Evolutionary conservation across 2,329 filamentous ascomycete species (phyloP), one percentile per base, ranked within the genome.

Genomic region (Aspergillus melleus): DNA sequence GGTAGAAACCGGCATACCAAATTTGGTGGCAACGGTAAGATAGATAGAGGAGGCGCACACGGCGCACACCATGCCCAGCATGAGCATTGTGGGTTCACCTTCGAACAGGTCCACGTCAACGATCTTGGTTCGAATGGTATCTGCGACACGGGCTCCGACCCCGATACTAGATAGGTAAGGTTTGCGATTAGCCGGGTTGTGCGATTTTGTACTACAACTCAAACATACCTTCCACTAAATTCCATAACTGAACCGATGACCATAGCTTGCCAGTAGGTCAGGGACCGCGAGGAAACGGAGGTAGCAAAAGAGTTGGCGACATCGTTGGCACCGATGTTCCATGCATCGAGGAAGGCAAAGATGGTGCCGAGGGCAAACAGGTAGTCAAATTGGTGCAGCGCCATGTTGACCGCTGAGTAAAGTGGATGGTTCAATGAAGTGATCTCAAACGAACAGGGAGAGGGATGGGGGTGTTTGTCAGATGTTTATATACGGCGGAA

Each of bases 311-410:
- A 66, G 57, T 66, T 66, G 60, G 64, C 64, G 14, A 61, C 62
- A 64, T 66, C 64, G 30, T 66, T 66, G 58, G 64, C 64, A 26
- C 64, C 64, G 11, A 66, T 66, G 36, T 66, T 66, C 60, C 60
- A 66, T 4, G 64, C 64, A 49, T 66, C 64, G 2, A 66, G 64
- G 32, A 66, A 66, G 8, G 64, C 61, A 54, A 66, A 66, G n/a
- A 66, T 66, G 20, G 64, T 66, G 46, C 64, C 64, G 6, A 66
- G 30, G 46, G 64, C 64, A 47, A 66, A 59, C 14, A 66, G 58
- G 39, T 64, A 64, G 52, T 66, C 64, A 54, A 55, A 66, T 54
- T 66, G 62, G 49, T 66, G 64, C 16, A 66, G 56, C 29, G 20
- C 44, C 64, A 62, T 62, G 52, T 49, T 56, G 49, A 32, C 24